Conservation (phyloP, 2,329 filamentous ascomycete genomes). For the Sporothrix schenckii region DNA sequence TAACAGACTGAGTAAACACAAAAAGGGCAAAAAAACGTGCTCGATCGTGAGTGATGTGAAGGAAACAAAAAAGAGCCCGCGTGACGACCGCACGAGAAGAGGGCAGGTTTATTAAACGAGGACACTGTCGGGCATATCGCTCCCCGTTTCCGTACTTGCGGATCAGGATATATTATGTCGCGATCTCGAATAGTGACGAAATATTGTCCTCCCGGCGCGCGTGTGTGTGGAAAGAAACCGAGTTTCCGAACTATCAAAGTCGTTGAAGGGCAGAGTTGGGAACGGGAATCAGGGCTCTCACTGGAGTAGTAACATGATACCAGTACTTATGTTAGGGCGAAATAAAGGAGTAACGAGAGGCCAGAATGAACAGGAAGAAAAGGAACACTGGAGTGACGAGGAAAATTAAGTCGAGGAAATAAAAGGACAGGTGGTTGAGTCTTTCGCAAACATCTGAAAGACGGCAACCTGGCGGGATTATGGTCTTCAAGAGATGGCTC, state of each 20-base stretch:
- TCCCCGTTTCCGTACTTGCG: slow-evolving; percentile 11
- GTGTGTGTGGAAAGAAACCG: slow-evolving; percentile 12
- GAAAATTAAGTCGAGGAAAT: not conserved
- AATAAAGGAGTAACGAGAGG: not conserved
- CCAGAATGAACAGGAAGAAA: not conserved
- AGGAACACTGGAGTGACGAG: not conserved
- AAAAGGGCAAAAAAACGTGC: not conserved
- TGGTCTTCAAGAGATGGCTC: not conserved
- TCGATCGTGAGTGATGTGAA: not conserved
- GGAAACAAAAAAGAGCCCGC: not conserved
- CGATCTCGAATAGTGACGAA: not conserved
- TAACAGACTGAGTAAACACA: too few relatives aligned
- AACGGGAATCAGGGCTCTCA: not conserved
- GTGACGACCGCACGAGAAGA: slow-evolving; percentile 9
- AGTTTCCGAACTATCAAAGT: slow-evolving; percentile 16
- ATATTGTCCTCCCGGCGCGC: not conserved
- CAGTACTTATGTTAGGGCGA: not conserved
- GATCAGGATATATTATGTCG: slow-evolving; percentile 19
- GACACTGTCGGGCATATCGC: not conserved
- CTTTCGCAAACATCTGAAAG: too few relatives aligned
- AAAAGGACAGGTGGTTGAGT: not conserved
- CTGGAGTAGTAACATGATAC: not conserved
- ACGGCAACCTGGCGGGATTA: too few relatives aligned
- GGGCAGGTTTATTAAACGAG: not conserved
- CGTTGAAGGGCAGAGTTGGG: not conserved